Base-by-base conservation (phyloP, 2,329 filamentous ascomycete genomes). In the Colletotrichum cereale region DNA sequence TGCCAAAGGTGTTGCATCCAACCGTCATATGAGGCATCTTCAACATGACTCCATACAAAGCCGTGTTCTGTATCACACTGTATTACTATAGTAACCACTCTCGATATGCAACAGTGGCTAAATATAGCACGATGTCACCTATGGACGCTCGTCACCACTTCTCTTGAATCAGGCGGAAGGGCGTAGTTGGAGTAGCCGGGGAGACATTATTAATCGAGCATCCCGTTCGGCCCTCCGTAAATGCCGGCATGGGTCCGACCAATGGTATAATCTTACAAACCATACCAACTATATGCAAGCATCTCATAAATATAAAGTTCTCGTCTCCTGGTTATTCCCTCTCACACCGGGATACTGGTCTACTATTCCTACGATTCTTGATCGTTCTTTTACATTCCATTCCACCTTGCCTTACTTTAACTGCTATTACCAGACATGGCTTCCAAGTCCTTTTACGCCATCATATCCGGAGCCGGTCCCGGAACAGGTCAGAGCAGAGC, bases 401-500 rank as follows among this genome's bases (percentile, higher is more conserved):
- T 31, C 2, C 18, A 24, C n/a, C 3, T 12, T 40, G 24, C 2
- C 34, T 18, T 24, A 5, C 2, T 38, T 18, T 16, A 52, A n/a
- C n/a, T 24, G 29, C 21, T 2, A 21, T 40, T 52, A 12, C 24
- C 5, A 16, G 73, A 7, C 29, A 80, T 79, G 76, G 72, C 78
- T 8, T 78, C 80, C 72, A 81, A 80, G 48, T 67, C 68, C 31
- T 74, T 92, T 76, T 92, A 91, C 79, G 89, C 91, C 62, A 83
- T 95, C 72, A 82, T 95, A 70, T 91, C 91, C 14, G 93, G 92
- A 66, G 92, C 90, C 52, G 93, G 93, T n/a, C 84, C 91, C 7
- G 92, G 93, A 71, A 94, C 89, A 56, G 84, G 84, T 84, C 77
- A 56, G 56, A n/a, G 53, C 16, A n/a, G 6, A 8, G 18, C 36